These are phyloP conservation scores for Seminavis robusta DNA, from an alignment of 108 stramenopile species.

Conservation along the genomic window DNA sequence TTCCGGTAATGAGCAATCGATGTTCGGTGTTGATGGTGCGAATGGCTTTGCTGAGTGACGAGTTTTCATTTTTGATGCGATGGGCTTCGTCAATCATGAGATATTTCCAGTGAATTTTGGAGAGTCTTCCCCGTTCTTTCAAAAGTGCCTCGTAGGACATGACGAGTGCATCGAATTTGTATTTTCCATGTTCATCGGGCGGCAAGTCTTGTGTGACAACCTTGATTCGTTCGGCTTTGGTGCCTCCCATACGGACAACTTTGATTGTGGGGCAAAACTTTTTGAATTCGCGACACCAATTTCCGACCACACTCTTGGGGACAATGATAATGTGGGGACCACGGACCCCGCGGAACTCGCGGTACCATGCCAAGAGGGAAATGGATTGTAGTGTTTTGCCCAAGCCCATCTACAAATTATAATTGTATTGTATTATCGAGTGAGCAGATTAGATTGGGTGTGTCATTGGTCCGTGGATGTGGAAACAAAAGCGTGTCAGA, in stretches of 20 bases:
- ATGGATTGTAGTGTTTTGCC: slow-evolving; percentile 96
- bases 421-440: not conserved
- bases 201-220: slow-evolving; percentile 63
- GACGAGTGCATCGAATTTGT: slow-evolving; percentile 92
- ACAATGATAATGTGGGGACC: slow-evolving; percentile 98
- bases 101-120: slow-evolving; percentile 82
- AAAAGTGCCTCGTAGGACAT: slow-evolving; percentile 95
- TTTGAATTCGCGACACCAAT: slow-evolving; percentile 96
- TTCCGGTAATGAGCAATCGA: slow-evolving; percentile 94
- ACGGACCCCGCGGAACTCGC: slow-evolving; percentile 79
- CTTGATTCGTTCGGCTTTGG: slow-evolving; percentile 82
- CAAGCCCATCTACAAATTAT: slow-evolving; percentile 28
- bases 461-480: no score
- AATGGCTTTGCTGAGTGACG: slow-evolving; percentile 74
- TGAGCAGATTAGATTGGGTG: slow-evolving; percentile 2
- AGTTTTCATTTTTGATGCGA: slow-evolving; percentile 98
- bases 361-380: slow-evolving; percentile 89
- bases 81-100: slow-evolving; percentile 94
- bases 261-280: slow-evolving; percentile 93
- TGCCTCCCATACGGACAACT: slow-evolving; percentile 89
- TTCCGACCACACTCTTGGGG: slow-evolving; percentile 94
- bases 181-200: slow-evolving; percentile 37
- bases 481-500: not conserved
- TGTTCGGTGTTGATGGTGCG: slow-evolving; percentile 72
- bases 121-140: slow-evolving; percentile 83